Conservation (phyloP, 768 basidiomycete species). For the Cubamyces lactineus region DNA sequence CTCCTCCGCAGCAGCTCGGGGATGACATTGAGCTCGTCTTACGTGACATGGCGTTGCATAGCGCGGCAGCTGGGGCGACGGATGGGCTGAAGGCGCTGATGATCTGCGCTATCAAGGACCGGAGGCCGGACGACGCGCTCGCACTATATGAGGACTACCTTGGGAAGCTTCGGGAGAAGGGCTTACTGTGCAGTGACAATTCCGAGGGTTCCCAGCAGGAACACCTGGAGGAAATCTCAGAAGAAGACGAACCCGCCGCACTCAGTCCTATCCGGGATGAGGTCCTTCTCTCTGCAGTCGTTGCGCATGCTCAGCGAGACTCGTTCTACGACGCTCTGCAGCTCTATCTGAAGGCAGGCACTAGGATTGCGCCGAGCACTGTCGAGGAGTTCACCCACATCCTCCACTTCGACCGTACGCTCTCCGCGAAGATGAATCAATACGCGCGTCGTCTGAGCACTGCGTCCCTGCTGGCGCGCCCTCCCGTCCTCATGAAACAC, state of each 20-base stretch:
- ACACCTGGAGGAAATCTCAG: background rate
- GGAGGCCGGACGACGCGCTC: slow-evolving; percentile 28
- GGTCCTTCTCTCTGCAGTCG: slow-evolving; percentile 55
- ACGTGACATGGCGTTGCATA: slow-evolving; percentile 53
- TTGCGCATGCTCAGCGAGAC: slow-evolving; percentile 62
- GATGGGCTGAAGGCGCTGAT: slow-evolving; percentile 38
- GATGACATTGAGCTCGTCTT: slow-evolving; percentile 34
- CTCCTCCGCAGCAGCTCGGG: slow-evolving; percentile 25
- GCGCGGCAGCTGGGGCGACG: slow-evolving; percentile 48
- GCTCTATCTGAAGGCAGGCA: slow-evolving; percentile 42
- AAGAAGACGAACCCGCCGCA: background rate
- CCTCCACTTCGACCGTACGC: slow-evolving; percentile 38
- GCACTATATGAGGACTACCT: slow-evolving; percentile 22
- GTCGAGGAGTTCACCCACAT: slow-evolving; percentile 45
- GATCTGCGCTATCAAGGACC: slow-evolving; percentile 9
- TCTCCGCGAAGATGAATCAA: slow-evolving; percentile 45
- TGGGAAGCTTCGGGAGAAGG: slow-evolving; percentile 31
- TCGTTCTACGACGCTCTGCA: slow-evolving; percentile 61
- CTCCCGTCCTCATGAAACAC: slow-evolving; percentile 52
- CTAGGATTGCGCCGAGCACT: slow-evolving; percentile 40
- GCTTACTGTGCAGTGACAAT: background rate
- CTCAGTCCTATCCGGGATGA: slow-evolving; percentile 24
- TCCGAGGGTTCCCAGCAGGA: background rate
- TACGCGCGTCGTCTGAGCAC: slow-evolving; percentile 54
- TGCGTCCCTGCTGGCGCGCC: slow-evolving; percentile 55